Percentiles rank a stretch among this genome's conserved stretches.
Conservation (phyloP, 2,329 filamentous ascomycete genomes). For the Rasamsonia emersonii region DNA sequence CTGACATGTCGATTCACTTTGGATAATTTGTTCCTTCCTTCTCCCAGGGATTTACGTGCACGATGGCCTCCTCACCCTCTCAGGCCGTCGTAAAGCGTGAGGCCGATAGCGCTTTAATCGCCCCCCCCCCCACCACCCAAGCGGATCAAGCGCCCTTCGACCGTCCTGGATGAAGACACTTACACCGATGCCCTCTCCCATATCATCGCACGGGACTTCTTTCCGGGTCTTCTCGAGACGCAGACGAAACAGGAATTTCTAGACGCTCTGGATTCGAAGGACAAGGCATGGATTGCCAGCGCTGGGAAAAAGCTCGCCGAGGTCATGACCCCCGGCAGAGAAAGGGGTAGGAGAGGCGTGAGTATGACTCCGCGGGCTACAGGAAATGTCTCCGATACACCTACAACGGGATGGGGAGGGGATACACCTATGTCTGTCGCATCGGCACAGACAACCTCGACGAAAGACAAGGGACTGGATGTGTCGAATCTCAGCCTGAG, state of each 20-base stretch:
- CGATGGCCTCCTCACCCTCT: slow-evolving; percentile 20
- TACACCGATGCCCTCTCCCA: slow-evolving; percentile 86
- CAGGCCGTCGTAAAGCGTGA: slow-evolving; percentile 28
- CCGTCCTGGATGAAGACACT: slow-evolving; percentile 84
- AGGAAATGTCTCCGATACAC: slow-evolving; percentile 19
- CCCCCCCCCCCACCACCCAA: slow-evolving; percentile 76
- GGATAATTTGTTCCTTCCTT: slow-evolving; percentile 8
- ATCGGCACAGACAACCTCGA: slow-evolving; percentile 28
- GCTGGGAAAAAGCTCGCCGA: slow-evolving; percentile 64
- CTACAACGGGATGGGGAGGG: slow-evolving; percentile 46
- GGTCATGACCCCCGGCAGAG: slow-evolving; percentile 71
- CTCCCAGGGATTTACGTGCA: slow-evolving; percentile 3
- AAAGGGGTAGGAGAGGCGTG: slow-evolving; percentile 29
- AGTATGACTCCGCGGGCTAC: slow-evolving; percentile 22
- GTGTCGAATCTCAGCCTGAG: slow-evolving; percentile 67
- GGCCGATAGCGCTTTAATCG: slow-evolving; percentile 58
- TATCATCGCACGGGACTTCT: slow-evolving; percentile 95
- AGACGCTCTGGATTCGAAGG: slow-evolving; percentile 77
- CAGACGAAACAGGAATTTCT: slow-evolving; percentile 88
- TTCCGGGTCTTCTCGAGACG: slow-evolving; percentile 78
- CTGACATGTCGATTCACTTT: too few relatives aligned
- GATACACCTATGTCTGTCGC: slow-evolving; percentile 63
- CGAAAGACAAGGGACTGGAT: slow-evolving; percentile 48
- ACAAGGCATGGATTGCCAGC: slow-evolving; percentile 76
- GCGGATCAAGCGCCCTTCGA: slow-evolving; percentile 81